Conservation (phyloP, 129 eudicot species). For the Saussurea involucrata region DNA sequence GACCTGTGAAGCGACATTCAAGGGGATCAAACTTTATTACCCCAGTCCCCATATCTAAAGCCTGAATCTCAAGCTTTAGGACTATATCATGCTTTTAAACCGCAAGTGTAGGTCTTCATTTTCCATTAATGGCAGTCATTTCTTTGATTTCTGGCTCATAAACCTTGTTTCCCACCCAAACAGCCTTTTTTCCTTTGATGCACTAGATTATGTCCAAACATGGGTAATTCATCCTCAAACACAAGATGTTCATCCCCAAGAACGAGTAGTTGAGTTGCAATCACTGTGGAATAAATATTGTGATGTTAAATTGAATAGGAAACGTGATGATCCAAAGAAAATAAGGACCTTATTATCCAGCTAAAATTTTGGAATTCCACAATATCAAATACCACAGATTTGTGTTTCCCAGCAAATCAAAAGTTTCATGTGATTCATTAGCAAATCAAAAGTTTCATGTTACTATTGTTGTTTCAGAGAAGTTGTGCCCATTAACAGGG, state of each 20-base stretch:
- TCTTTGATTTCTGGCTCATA: background rate
- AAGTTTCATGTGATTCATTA: background rate
- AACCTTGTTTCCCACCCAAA: background rate
- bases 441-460: background rate
- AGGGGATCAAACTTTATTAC: conserved; percentile 1
- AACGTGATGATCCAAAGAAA: background rate
- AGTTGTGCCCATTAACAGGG: background rate
- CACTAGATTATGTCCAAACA: background rate
- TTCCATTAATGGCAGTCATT: background rate
- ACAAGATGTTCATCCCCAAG: background rate
- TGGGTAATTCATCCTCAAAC: too few species aligned
- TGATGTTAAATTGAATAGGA: background rate
- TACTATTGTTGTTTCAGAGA: background rate
- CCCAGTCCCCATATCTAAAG: too few species aligned
- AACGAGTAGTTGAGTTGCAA: background rate
- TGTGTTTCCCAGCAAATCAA: background rate
- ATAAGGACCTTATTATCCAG: background rate
- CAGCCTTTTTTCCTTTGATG: background rate
- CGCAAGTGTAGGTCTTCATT: too few species aligned
- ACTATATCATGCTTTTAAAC: too few species aligned
- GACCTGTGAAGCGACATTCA: background rate
- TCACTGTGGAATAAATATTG: background rate
- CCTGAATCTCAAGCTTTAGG: too few species aligned
- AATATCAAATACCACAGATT: background rate
- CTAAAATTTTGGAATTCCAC: background rate